phyloP scores from a whole-genome alignment of 345 rosid species.

The Eucalyptus fibrosa region DNA sequence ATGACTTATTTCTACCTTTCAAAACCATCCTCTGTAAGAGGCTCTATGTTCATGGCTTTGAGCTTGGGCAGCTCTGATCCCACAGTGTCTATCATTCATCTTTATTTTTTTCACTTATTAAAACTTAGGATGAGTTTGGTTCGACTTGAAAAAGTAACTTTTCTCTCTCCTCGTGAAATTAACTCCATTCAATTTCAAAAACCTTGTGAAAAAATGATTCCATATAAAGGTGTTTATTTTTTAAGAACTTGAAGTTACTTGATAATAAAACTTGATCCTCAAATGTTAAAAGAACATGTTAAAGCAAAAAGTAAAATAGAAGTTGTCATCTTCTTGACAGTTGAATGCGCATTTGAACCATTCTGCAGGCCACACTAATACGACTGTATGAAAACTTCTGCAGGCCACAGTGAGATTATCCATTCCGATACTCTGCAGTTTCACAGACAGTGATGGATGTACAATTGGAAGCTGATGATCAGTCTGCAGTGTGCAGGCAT shows the following conservation, averaged over 20 bases:
- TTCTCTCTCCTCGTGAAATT: neutral
- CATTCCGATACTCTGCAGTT: neutral
- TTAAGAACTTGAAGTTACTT: neutral
- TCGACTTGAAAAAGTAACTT: neutral
- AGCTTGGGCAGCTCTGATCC: neutral
- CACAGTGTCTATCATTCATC: neutral
- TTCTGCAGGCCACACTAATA: neutral
- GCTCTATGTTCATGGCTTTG: neutral
- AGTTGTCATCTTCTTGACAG: neutral
- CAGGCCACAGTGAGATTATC: neutral
- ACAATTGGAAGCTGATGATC: neutral
- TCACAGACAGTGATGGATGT: neutral
- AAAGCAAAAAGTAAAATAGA: neutral
- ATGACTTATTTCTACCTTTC: neutral
- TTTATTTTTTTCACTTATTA: neutral
- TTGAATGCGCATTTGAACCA: neutral
- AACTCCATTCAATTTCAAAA: neutral
- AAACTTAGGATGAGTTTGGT: neutral
- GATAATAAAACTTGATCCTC: neutral
- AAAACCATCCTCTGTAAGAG: neutral
- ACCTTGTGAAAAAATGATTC: neutral
- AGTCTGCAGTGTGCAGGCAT: neutral
- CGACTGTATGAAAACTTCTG: neutral
- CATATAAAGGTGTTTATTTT: neutral
- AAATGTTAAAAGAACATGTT: neutral